These are phyloP conservation scores for Geum urbanum DNA, from an alignment of 306 rosid genomes.

Conservation along the genomic window DNA sequence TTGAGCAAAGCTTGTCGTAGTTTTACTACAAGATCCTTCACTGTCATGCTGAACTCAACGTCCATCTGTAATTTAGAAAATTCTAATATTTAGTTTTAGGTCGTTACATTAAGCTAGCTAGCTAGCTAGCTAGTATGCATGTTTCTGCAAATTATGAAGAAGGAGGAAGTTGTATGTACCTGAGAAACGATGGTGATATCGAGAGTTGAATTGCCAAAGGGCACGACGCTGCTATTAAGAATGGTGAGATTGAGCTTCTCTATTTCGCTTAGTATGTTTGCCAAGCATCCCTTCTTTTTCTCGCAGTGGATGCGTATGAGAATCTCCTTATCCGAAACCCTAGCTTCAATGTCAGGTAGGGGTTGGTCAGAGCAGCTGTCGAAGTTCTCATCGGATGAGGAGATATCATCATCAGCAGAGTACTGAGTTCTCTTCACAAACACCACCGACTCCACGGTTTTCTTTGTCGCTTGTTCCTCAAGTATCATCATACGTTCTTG, in stretches of 20 bases:
- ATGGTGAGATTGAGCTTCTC: conserved; percentile 52
- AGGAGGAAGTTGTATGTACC: conserved; percentile 32
- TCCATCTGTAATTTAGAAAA: conserved; percentile 52
- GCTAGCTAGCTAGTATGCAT: too few relatives aligned
- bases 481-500: conserved; percentile 49
- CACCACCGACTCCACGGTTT: conserved; percentile 38
- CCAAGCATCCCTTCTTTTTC: conserved; percentile 36
- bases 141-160: too few relatives aligned
- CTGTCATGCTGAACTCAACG: conserved; percentile 40
- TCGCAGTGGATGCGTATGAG: conserved; percentile 62
- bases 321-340: conserved; percentile 51
- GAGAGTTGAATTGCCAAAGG: conserved; percentile 54
- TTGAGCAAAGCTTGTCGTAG: conserved; percentile 44
- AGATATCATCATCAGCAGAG: conserved; percentile 26
- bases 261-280: conserved; percentile 35
- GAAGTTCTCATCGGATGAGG: conserved; percentile 35
- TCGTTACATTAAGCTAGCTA: neutral
- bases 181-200: conserved; percentile 63
- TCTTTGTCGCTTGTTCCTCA: conserved; percentile 50
- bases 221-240: conserved; percentile 49
- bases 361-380: conserved; percentile 25
- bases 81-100: neutral
- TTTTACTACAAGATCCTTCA: conserved; percentile 46
- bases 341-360: conserved; percentile 69
- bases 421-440: conserved; percentile 45